phyloP scores from a whole-genome alignment of 306 rosid species.

The Prunus davidiana region DNA sequence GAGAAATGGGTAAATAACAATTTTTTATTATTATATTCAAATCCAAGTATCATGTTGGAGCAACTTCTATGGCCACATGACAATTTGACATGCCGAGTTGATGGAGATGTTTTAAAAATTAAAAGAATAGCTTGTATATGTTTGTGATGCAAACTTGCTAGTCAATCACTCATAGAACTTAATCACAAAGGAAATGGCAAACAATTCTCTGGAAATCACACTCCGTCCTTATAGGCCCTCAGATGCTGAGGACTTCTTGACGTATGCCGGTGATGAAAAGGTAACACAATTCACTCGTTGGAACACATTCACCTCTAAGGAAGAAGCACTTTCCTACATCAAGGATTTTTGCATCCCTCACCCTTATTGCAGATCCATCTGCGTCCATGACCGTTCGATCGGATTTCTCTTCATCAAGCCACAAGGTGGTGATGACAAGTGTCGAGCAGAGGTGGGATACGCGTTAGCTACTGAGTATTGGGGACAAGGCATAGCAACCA shows the following conservation, averaged over 20 bases:
- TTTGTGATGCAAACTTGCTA: neutral
- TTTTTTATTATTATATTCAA: too few relatives aligned
- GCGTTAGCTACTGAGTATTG: slow-evolving; percentile 20
- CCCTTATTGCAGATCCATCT: slow-evolving; percentile 30
- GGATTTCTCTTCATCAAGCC: slow-evolving; percentile 22
- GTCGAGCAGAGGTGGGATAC: slow-evolving; percentile 15
- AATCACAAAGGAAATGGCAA: slow-evolving; percentile 2
- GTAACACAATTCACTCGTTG: slow-evolving; percentile 26
- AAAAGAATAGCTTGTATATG: neutral
- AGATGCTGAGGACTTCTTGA: slow-evolving; percentile 29
- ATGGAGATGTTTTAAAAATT: neutral
- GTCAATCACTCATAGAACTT: neutral
- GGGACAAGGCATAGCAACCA: slow-evolving; percentile 27
- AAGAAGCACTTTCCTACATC: slow-evolving; percentile 22
- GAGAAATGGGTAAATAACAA: too few relatives aligned
- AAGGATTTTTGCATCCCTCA: slow-evolving; percentile 20
- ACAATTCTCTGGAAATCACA: slow-evolving; percentile 3
- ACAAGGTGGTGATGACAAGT: slow-evolving; percentile 8
- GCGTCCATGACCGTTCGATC: slow-evolving; percentile 29
- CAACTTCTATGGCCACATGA: too few relatives aligned
- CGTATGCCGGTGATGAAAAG: slow-evolving; percentile 14
- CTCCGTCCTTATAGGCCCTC: slow-evolving; percentile 22
- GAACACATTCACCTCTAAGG: slow-evolving; percentile 25
- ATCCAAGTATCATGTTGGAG: too few relatives aligned
- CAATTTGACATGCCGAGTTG: too few relatives aligned